phyloP scores from a whole-genome alignment of 2,329 filamentous ascomycete species.

The Helicocarpus griseus region DNA sequence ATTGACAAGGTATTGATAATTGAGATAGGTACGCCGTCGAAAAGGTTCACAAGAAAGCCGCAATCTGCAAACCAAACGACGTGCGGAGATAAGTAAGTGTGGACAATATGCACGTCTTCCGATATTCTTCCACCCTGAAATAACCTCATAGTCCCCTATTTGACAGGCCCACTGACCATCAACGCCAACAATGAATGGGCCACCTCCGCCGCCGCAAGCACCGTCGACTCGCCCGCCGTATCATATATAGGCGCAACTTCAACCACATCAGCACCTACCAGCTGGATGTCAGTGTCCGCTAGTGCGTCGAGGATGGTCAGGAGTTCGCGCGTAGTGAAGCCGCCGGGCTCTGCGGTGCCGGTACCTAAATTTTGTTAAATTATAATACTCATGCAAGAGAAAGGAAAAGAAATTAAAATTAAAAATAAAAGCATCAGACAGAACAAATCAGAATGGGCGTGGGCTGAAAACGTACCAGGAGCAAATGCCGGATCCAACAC shows the following conservation, averaged over 20 bases:
- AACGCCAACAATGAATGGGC: slow-evolving; percentile 73
- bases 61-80: too few species aligned
- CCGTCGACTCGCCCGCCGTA: slow-evolving; percentile 68
- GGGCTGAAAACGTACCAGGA: slow-evolving; percentile 47
- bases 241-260: slow-evolving; percentile 84
- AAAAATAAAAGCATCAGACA: too few species aligned
- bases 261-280: slow-evolving; percentile 82
- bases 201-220: slow-evolving; percentile 72
- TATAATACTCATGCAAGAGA: background rate
- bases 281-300: slow-evolving; percentile 52
- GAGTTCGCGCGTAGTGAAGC: slow-evolving; percentile 82
- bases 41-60: too few species aligned
- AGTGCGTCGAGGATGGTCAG: slow-evolving; percentile 74
- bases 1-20: too few species aligned
- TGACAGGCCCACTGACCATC: slow-evolving; percentile 35
- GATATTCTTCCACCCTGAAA: background rate
- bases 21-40: too few species aligned
- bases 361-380: slow-evolving; percentile 34
- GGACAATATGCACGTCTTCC: background rate
- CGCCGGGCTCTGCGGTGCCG: slow-evolving; percentile 80
- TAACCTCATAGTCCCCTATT: background rate
- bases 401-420: background rate
- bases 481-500: slow-evolving; percentile 62
- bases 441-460: too few species aligned
- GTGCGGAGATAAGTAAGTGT: too few species aligned